A percentile compares a stretch with the other conserved stretches of the same genome.
These are phyloP conservation scores for Calendula officinalis DNA, from an alignment of 129 eudicot species.

Conservation along the genomic window DNA sequence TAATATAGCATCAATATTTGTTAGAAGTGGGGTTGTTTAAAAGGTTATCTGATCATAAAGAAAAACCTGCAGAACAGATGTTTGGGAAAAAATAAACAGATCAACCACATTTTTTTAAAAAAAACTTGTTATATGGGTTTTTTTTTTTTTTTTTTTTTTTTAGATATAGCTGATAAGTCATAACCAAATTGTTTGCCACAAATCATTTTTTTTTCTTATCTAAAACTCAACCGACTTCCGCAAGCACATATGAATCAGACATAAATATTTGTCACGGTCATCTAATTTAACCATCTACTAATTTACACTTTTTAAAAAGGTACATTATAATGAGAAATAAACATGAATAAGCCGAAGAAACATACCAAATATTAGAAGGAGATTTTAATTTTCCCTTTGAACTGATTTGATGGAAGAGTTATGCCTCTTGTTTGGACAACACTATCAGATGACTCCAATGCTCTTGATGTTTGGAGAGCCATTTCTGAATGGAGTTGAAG, in stretches of 20 bases:
- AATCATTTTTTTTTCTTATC: no score
- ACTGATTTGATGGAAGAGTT: conserved; percentile 43
- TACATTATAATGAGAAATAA: neutral
- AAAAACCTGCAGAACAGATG: no score
- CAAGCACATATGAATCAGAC: neutral
- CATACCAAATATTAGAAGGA: conserved; percentile 27
- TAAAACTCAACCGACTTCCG: no score
- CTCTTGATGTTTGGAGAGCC: conserved; percentile 87
- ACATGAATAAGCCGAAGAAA: conserved; percentile 6
- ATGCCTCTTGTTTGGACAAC: conserved; percentile 35
- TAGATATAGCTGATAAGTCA: no score
- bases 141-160: no score
- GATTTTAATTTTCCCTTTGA: conserved; percentile 44
- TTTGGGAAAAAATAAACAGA: no score
- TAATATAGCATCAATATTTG: no score
- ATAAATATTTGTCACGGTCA: neutral
- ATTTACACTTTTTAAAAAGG: neutral
- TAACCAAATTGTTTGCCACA: no score
- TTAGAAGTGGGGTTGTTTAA: no score
- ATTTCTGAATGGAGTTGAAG: conserved; percentile 90
- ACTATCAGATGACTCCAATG: conserved; percentile 55
- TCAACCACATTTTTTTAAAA: no score
- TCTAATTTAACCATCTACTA: conserved; percentile 13
- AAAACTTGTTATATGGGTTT: no score
- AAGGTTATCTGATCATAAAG: no score